Evolutionary conservation across 2,329 filamentous ascomycete species (phyloP).

Genomic region (Delphinella strobiligena): DNA sequence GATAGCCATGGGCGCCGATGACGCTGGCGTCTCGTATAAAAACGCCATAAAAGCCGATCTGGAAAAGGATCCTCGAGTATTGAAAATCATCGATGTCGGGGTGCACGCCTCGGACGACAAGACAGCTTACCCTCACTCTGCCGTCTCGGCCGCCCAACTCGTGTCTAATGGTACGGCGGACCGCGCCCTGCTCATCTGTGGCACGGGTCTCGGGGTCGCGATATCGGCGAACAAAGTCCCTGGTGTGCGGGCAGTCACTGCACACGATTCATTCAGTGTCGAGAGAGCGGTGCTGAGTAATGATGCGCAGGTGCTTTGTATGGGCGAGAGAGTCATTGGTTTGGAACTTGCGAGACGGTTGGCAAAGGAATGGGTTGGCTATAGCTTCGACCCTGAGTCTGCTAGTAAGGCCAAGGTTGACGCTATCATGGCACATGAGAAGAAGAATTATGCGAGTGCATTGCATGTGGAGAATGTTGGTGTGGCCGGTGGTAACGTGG

Average conservation of each 20-base stretch:
- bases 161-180: conserved; percentile 55
- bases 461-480: conserved; percentile 7
- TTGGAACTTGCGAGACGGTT: conserved; percentile 67
- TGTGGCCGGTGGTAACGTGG: too few relatives aligned
- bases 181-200: conserved; percentile 71
- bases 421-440: conserved; percentile 37
- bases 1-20: conserved; percentile 54
- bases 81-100: conserved; percentile 61
- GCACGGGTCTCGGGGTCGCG: conserved; percentile 75
- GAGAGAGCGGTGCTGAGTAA: conserved; percentile 73
- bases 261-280: conserved; percentile 75
- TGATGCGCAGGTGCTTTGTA: conserved; percentile 75
- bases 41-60: conserved; percentile 64
- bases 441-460: conserved; percentile 21
- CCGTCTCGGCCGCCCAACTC: conserved; percentile 57
- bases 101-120: conserved; percentile 55
- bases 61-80: conserved; percentile 53
- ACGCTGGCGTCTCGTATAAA: conserved; percentile 70
- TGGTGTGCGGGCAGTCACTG: conserved; percentile 75
- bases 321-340: conserved; percentile 74
- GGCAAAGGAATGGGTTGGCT: conserved; percentile 73
- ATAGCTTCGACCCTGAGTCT: conserved; percentile 61
- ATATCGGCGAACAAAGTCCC: conserved; percentile 83
- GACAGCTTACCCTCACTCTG: conserved; percentile 70
- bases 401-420: conserved; percentile 46